Percentiles rank a stretch among this genome's conserved stretches.
phyloP scores from a whole-genome alignment of 257 asterid genomes.

The Galeopsis tetrahit region DNA sequence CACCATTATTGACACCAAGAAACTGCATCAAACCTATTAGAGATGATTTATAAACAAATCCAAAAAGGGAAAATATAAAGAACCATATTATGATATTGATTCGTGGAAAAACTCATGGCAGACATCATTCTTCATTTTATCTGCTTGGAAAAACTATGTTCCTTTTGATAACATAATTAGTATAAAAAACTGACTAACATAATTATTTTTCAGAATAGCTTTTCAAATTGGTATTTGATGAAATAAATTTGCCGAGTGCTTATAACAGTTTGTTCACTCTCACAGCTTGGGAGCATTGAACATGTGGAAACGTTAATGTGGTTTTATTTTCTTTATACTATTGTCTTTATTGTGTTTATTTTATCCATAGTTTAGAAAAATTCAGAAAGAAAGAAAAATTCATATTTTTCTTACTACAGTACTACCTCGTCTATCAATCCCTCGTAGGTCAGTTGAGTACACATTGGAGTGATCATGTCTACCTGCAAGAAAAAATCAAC shows the following conservation, averaged over 20 bases:
- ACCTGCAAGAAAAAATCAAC: conserved; percentile 63
- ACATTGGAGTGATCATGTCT: conserved; percentile 99
- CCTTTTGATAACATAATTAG: conserved; percentile 20
- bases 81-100: conserved; percentile 24
- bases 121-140: conserved; percentile 13
- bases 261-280: too few relatives aligned
- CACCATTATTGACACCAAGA: conserved; percentile 89
- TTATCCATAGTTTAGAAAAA: too few relatives aligned
- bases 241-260: too few relatives aligned
- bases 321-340: not conserved
- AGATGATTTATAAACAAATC: conserved; percentile 47
- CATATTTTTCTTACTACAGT: not conserved
- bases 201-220: conserved; percentile 21
- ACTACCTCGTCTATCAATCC: conserved; percentile 96
- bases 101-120: conserved; percentile 3
- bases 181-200: not conserved
- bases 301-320: too few relatives aligned
- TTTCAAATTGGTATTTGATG: conserved; percentile 18
- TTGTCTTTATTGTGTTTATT: too few relatives aligned
- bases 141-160: conserved; percentile 22
- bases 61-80: conserved; percentile 27
- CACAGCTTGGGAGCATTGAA: too few relatives aligned
- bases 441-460: conserved; percentile 89
- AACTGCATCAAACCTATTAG: conserved; percentile 73
- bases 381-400: too few relatives aligned